Conservation (phyloP, 495 filamentous ascomycete species). For the Penicillium mononematosum region DNA sequence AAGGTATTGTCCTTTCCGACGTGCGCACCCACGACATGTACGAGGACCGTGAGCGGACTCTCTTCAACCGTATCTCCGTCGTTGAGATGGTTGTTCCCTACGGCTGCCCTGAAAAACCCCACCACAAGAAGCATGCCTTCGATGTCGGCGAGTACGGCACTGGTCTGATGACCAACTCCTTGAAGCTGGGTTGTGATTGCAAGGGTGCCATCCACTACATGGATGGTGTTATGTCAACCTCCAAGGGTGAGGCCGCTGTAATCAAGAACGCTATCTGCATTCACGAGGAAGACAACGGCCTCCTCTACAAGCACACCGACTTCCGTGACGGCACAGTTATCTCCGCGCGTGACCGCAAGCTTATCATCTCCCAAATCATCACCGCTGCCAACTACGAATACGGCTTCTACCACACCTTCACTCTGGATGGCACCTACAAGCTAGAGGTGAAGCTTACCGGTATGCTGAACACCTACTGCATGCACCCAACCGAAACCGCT, state of each 20-base stretch:
- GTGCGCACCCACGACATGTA: constrained; percentile 88
- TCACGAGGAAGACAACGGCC: constrained; percentile 72
- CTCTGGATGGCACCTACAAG: constrained; percentile 50
- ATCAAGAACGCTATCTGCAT: constrained; percentile 77
- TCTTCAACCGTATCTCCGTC: constrained; percentile 68
- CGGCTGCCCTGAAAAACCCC: constrained; percentile 67
- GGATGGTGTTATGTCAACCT: constrained; percentile 51
- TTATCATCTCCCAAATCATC: constrained; percentile 67
- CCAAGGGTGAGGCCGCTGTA: constrained; percentile 56
- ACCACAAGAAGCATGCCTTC: constrained; percentile 76
- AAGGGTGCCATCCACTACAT: constrained; percentile 77
- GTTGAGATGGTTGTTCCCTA: constrained; percentile 82
- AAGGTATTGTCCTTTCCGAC: constrained; percentile 91
- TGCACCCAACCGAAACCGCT: constrained; percentile 45
- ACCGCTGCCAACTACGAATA: constrained; percentile 66
- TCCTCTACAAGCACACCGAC: constrained; percentile 82
- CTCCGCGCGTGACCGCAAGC: constrained; percentile 65
- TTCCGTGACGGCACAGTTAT: constrained; percentile 68
- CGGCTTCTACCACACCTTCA: constrained; percentile 54
- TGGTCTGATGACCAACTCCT: constrained; percentile 72
- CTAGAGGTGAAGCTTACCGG: constrained; percentile 51
- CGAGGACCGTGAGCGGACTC: constrained; percentile 70
- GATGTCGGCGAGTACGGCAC: constrained; percentile 76
- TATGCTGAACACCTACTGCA: constrained; percentile 69
- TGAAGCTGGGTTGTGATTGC: constrained; percentile 68